These are phyloP conservation scores for Mycena epipterygia DNA, from an alignment of 768 basidiomycete species.

Conservation along the genomic window DNA sequence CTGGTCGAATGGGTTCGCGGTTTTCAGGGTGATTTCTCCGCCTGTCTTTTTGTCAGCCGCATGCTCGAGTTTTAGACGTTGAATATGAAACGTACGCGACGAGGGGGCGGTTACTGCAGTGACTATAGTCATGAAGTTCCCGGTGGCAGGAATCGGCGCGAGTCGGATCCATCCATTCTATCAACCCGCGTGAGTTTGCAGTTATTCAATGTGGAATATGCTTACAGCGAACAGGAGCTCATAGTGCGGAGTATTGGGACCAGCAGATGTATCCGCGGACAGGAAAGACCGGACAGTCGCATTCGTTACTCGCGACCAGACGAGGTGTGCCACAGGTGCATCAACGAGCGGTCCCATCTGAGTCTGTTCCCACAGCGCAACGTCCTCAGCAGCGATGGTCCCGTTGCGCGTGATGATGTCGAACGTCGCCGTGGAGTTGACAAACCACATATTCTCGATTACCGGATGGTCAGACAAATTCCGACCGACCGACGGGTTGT, in stretches of 20 bases:
- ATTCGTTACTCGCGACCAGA: slow-evolving; percentile 8
- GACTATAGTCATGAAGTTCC: slow-evolving; percentile 28
- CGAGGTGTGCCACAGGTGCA: slow-evolving; percentile 3
- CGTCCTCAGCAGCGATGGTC: slow-evolving; percentile 4
- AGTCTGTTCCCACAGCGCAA: slow-evolving; percentile 31
- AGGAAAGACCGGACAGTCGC: not conserved
- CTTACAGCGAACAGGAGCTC: slow-evolving; percentile 37
- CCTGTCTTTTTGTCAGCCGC: slow-evolving; percentile 23
- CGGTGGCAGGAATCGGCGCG: slow-evolving; percentile 14
- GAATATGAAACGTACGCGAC: slow-evolving; percentile 23
- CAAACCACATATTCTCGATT: slow-evolving; percentile 22
- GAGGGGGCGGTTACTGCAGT: slow-evolving; percentile 29
- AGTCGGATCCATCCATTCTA: slow-evolving; percentile 25
- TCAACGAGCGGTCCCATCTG: slow-evolving; percentile 32
- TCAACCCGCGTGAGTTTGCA: not conserved
- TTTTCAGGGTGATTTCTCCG: slow-evolving; percentile 47
- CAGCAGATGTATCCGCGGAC: slow-evolving; percentile 39
- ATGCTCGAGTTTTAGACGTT: not conserved
- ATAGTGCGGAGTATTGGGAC: slow-evolving; percentile 34
- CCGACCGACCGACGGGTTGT: slow-evolving; percentile 36
- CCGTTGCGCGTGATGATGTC: slow-evolving; percentile 29
- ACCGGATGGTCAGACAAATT: slow-evolving; percentile 37
- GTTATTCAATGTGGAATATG: not conserved
- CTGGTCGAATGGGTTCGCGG: slow-evolving; percentile 54
- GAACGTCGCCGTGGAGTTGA: slow-evolving; percentile 33